Base-by-base conservation (phyloP, 1,284 basidiomycete species). In the Heterobasidion occidentale region DNA sequence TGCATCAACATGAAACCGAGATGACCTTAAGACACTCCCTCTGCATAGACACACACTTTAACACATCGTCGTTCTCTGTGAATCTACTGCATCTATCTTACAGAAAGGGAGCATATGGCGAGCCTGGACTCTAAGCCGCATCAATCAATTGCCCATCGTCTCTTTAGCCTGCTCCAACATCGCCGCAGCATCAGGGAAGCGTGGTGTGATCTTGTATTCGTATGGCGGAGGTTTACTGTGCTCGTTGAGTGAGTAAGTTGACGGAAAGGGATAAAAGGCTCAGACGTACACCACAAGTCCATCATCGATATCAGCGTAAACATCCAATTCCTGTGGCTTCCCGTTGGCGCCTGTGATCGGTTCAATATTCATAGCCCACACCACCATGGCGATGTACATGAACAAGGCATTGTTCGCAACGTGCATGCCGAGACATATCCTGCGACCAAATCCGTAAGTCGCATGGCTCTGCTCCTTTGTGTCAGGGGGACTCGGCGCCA, bases 381-480 rank as follows among this genome's bases (percentile, higher is more conserved):
- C 48, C 6, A 63, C 51, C 17, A 45, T 56, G 4, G 58, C 59
- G 19, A 61, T 59, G 20, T 59, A 48, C 12, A 65, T 61, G 47
- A 57, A 64, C 14, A 65, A 35, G 14, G 59, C 33, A 38, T 60
- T 56, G 46, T 64, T 62, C 1, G 64, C 62, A n/a, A 64, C 53
- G 46, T 61, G 58, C 17, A 57, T 52, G 3, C 64, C 64, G 6
- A 49, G 20, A 33, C 57, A 58, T 15, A 53, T 11, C n/a, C 57
- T 55, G 19, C 54, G 15, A 9, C 57, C 57, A 34, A 53, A 58
- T 33, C 57, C 57, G 34, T 47, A 58, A n/a, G 57, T 33, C 19
- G 42, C 9, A 35, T 58, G 54, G 7, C 54, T 52, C 17, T 58
- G 46, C 36, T 52, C 53, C 9, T 36, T 36, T 15, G 47, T 49